phyloP scores from a whole-genome alignment of 208 protist genomes.

The Angomonas ambiguus region DNA sequence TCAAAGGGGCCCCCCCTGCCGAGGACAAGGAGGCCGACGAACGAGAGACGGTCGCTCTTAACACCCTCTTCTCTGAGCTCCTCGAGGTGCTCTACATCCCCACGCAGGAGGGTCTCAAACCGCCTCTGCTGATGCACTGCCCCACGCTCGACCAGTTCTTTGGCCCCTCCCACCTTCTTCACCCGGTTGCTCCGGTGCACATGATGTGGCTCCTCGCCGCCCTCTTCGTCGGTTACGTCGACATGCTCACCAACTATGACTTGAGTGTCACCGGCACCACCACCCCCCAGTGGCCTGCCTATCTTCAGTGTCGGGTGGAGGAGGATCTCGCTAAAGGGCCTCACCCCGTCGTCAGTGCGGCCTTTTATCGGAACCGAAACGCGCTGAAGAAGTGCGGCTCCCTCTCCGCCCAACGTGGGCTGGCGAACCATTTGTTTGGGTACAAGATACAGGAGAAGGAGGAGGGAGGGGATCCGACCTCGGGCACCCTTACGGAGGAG shows the following conservation, averaged over 20 bases:
- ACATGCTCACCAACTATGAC: slow-evolving; percentile 3
- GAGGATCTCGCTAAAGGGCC: slow-evolving; percentile 2
- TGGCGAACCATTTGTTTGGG: not conserved
- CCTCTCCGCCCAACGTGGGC: not conserved
- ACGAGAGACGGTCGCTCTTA: not conserved
- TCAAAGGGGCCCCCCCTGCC: not conserved
- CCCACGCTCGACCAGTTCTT: slow-evolving; percentile 33
- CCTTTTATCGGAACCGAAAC: not conserved
- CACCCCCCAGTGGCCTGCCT: slow-evolving; percentile 15
- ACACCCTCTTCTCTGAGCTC: slow-evolving; percentile 24
- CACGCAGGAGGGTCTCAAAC: slow-evolving; percentile 56
- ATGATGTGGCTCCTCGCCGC: slow-evolving; percentile 50
- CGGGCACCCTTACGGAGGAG: not conserved
- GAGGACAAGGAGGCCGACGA: not conserved
- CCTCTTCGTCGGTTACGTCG: slow-evolving; percentile 50
- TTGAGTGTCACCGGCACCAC: not conserved
- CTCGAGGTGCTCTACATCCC: slow-evolving; percentile 38
- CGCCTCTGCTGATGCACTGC: slow-evolving; percentile 61
- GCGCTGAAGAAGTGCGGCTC: not conserved
- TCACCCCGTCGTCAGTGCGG: slow-evolving; percentile 3
- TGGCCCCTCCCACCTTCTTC: slow-evolving; percentile 9
- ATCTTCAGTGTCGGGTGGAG: slow-evolving; percentile 26
- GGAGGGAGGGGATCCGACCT: not conserved
- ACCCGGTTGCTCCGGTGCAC: slow-evolving; percentile 21
- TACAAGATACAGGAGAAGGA: not conserved